Percentiles rank a stretch among this genome's conserved stretches.
Evolutionary conservation across 768 basidiomycete genomes (phyloP).

Genomic region (Naematelia encephala): DNA sequence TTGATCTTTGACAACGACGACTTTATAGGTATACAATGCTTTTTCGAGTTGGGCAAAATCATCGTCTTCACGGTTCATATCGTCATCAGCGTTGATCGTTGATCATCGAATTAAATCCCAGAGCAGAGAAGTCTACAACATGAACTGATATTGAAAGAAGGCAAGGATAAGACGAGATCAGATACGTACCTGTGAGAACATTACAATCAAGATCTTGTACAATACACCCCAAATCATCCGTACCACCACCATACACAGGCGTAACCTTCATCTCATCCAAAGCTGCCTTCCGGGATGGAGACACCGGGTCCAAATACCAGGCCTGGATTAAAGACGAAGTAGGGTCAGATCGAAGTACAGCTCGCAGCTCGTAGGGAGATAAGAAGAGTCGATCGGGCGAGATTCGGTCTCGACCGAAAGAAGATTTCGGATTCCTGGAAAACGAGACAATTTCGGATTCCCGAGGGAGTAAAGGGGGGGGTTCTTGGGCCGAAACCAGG

Average conservation of each 20-base stretch:
- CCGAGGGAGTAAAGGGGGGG: too few species aligned
- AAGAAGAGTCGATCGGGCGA: too few species aligned
- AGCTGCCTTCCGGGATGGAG: background rate
- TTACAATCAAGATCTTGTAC: background rate
- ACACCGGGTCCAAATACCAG: too few species aligned
- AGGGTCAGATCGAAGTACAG: too few species aligned
- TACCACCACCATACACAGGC: background rate
- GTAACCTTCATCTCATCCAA: background rate
- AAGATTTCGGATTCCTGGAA: background rate
- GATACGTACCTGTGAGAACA: background rate
- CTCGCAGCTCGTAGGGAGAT: background rate
- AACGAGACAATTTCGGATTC: too few species aligned
- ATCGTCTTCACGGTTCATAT: slow-evolving; percentile 3
- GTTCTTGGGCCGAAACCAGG: too few species aligned
- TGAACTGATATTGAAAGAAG: background rate
- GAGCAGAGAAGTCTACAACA: too few species aligned
- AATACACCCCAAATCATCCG: background rate
- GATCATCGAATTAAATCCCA: too few species aligned
- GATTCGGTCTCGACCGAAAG: background rate
- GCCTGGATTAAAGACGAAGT: too few species aligned
- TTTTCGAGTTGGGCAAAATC: slow-evolving; percentile 3
- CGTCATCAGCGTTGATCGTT: too few species aligned
- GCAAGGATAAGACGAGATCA: background rate
- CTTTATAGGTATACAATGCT: slow-evolving; percentile 3
- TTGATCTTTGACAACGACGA: slow-evolving; percentile 4